Percentiles rank a stretch among this genome's conserved stretches.
phyloP scores from a whole-genome alignment of 1,284 basidiomycete species.

The Kalmanozyma brasiliensis region DNA sequence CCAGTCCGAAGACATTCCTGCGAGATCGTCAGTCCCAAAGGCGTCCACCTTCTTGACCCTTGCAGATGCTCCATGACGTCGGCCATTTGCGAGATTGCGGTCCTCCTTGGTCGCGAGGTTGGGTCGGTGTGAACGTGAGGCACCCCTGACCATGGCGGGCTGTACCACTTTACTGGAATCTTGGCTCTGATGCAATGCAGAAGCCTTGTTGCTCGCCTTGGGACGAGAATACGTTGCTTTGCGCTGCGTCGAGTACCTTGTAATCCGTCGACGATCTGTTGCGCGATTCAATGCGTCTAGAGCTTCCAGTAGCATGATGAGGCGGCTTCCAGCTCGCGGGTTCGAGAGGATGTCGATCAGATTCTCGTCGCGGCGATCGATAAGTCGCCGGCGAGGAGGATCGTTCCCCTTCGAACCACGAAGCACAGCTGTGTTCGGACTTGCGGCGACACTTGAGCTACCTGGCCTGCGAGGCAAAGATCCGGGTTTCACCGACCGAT shows the following conservation, averaged over 20 bases:
- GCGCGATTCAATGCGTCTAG: conserved; percentile 26
- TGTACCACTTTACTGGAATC: not conserved
- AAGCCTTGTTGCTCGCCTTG: not conserved
- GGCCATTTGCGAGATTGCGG: not conserved
- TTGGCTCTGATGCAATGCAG: not conserved
- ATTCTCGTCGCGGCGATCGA: conserved; percentile 7
- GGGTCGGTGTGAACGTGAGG: conserved; percentile 15
- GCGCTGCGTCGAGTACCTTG: not conserved
- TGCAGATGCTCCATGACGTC: conserved; percentile 8
- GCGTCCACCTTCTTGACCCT: conserved; percentile 5
- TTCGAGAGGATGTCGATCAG: conserved; percentile 26
- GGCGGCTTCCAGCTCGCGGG: conserved; percentile 22
- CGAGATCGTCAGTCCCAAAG: conserved; percentile 19
- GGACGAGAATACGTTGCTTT: not conserved
- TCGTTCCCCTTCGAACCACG: no score
- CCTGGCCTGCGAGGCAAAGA: not conserved
- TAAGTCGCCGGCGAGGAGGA: no score
- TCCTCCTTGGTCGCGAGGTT: conserved; percentile 5
- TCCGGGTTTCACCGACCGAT: not conserved
- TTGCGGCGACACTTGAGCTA: not conserved
- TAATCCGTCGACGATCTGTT: conserved; percentile 15
- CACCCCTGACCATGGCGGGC: not conserved
- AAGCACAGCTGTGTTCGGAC: conserved; percentile 2
- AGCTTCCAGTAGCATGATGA: conserved; percentile 24
- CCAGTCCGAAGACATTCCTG: conserved; percentile 51